These are phyloP conservation scores for Globisporangium nodosum DNA, from an alignment of 352 stramenopile genomes.

Conservation along the genomic window DNA sequence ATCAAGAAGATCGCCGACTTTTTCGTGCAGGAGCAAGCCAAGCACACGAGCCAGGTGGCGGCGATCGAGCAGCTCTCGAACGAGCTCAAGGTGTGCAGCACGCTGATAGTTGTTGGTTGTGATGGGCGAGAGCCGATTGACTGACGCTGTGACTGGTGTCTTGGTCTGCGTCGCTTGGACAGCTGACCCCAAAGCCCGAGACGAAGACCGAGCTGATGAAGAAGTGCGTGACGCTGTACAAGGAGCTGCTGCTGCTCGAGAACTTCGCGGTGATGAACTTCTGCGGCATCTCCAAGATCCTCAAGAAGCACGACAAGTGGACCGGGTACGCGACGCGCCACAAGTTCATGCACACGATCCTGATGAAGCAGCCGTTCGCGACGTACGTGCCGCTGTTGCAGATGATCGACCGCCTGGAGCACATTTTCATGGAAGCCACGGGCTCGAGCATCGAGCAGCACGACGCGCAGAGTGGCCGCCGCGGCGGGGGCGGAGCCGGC, in stretches of 20 bases:
- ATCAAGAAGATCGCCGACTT: conserved; percentile 87
- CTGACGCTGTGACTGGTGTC: not conserved
- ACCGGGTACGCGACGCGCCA: conserved; percentile 87
- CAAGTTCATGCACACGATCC: conserved; percentile 88
- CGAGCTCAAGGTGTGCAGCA: conserved; percentile 42
- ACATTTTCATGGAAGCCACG: conserved; percentile 87
- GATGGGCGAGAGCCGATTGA: not conserved
- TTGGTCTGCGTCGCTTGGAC: not conserved
- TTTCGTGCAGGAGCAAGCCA: conserved; percentile 77
- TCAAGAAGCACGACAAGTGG: conserved; percentile 90
- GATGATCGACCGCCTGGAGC: conserved; percentile 85
- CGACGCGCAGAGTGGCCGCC: conserved; percentile 49
- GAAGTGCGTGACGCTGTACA: conserved; percentile 77
- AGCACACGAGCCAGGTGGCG: conserved; percentile 56
- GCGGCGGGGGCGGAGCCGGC: conserved; percentile 16
- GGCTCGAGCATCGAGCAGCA: conserved; percentile 83
- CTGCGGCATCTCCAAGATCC: conserved; percentile 87
- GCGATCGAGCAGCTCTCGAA: conserved; percentile 66
- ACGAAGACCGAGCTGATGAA: conserved; percentile 80
- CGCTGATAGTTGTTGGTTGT: no score
- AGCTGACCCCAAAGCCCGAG: conserved; percentile 39
- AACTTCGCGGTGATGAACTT: conserved; percentile 91
- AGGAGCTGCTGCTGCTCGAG: conserved; percentile 81
- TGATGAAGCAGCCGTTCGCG: conserved; percentile 87
- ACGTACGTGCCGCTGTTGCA: conserved; percentile 79